These are phyloP conservation scores for Metschnikowia colocasiae DNA, from an alignment of 805 yeast species.

Conservation along the genomic window DNA sequence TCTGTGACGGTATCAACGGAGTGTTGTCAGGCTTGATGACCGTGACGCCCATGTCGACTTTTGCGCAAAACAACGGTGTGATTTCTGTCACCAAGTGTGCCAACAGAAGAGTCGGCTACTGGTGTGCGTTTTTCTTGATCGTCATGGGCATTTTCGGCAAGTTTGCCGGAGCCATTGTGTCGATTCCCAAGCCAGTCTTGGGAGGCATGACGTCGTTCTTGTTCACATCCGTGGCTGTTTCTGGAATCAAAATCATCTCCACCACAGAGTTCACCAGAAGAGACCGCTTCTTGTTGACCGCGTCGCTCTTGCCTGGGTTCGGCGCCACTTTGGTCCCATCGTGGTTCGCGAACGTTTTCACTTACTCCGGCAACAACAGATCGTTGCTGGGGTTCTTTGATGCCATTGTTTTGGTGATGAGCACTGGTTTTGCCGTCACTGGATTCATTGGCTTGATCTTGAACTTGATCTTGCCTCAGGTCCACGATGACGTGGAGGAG, in stretches of 20 bases:
- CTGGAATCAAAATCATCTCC: slow-evolving; percentile 20
- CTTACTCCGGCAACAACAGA: slow-evolving; percentile 16
- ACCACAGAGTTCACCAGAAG: slow-evolving; percentile 21
- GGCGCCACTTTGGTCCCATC: slow-evolving; percentile 18
- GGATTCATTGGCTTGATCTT: slow-evolving; percentile 18
- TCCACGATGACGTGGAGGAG: slow-evolving; percentile 19
- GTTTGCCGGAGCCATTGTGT: slow-evolving; percentile 53
- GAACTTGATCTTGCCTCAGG: slow-evolving; percentile 19
- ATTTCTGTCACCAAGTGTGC: slow-evolving; percentile 91
- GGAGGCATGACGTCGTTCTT: slow-evolving; percentile 21
- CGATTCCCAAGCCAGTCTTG: slow-evolving; percentile 61
- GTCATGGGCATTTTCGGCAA: slow-evolving; percentile 80
- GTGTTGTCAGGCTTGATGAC: slow-evolving; percentile 73
- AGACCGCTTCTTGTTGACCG: slow-evolving; percentile 19
- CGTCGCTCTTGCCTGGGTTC: slow-evolving; percentile 17
- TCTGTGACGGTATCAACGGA: slow-evolving; percentile 86
- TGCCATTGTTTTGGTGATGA: slow-evolving; percentile 20
- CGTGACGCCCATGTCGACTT: slow-evolving; percentile 84
- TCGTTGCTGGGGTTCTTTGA: slow-evolving; percentile 16
- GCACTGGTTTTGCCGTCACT: slow-evolving; percentile 19
- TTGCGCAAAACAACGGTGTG: slow-evolving; percentile 95
- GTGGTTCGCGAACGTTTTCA: slow-evolving; percentile 17
- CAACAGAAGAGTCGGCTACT: slow-evolving; percentile 73
- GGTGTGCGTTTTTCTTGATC: slow-evolving; percentile 74
- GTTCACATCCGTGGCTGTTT: slow-evolving; percentile 20